Evolutionary conservation across 768 basidiomycete genomes (phyloP), one percentile per base, ranked within the genome.

Genomic region (Boletus speciosus): DNA sequence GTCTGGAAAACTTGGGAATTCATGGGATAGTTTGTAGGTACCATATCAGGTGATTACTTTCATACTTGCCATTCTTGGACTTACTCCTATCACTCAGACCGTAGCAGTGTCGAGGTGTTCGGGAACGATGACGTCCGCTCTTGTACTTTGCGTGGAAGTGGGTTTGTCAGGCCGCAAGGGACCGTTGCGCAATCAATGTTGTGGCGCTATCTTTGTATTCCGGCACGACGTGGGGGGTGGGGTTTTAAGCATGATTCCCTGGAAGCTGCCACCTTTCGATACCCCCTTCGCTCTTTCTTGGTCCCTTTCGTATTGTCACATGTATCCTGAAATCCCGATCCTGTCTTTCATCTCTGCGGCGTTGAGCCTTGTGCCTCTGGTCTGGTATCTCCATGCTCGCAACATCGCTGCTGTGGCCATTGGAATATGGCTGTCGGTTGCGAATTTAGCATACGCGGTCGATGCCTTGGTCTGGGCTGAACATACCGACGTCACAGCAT

Each of bases 381-480:
- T 72, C 51, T 77, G 79, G 59, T 72, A 79, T 50, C 73, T 75
- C 32, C 61, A 36, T 21, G 69, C 74, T 56, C 71, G 66, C 41
- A 81, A 78, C 59, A 69, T 82, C 25, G 73, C 79, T 1, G 74
- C 69, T 32, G 57, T 80, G 10, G 74, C 81, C 46, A 74, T 85
- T 36, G 71, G 80, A 16, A 56, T 71, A 1, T 85, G 84, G 84
- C 73, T 84, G 5, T 64, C 76, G 23, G 59, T 76, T 5, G 70
- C 68, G 31, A 84, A 80, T 57, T 27, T 84, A 12, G 72, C 79
- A 36, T 76, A 76, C 54, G 80, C 79, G 1, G 68, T 88, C 38
- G 82, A 91, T 64, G 70, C 81, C 4, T 59, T 86, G 25, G 61
- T 85, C 5, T 93, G 87, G 88, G 69, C 73, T 1, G 31, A 47